Evolutionary conservation across 1,284 basidiomycete genomes (phyloP).

Genomic region (Microbotryum saponariae): DNA sequence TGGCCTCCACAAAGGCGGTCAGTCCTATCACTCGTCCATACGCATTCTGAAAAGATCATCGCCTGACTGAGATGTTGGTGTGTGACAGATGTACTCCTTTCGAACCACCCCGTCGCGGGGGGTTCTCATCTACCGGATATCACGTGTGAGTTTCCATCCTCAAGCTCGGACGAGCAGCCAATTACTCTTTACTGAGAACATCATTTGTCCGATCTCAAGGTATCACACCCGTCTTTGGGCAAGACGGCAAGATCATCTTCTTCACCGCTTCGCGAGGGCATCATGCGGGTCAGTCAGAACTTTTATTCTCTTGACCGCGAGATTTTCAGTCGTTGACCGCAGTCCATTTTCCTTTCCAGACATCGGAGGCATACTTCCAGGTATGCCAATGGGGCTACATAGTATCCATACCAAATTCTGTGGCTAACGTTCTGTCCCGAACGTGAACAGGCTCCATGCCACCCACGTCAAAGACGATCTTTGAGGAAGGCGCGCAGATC

Average conservation of each 20-base stretch:
- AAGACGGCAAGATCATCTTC: constrained; percentile 66
- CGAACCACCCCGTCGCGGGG: constrained; percentile 48
- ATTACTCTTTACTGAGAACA: constrained; percentile 45
- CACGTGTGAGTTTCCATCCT: constrained; percentile 31
- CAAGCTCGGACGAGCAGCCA: not conserved
- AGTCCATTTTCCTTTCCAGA: constrained; percentile 19
- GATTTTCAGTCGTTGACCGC: not conserved
- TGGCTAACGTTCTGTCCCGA: not conserved
- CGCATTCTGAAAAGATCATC: constrained; percentile 11
- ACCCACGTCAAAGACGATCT: constrained; percentile 78
- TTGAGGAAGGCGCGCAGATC: constrained; percentile 89
- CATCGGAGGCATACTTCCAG: constrained; percentile 61
- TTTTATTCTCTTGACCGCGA: not conserved
- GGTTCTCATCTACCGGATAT: constrained; percentile 49
- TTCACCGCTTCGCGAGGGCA: constrained; percentile 78
- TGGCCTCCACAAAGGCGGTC: constrained; percentile 71
- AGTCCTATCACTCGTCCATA: constrained; percentile 47
- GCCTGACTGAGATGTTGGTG: constrained; percentile 34
- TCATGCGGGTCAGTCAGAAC: constrained; percentile 57
- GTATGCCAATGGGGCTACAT: not conserved
- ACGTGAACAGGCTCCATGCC: constrained; percentile 56
- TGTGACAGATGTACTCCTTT: constrained; percentile 46
- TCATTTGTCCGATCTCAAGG: constrained; percentile 59
- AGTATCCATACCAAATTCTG: constrained; percentile 2
- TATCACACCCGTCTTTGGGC: constrained; percentile 74